phyloP scores from a whole-genome alignment of 2,329 filamentous ascomycete genomes.

The Penicillium sp. region DNA sequence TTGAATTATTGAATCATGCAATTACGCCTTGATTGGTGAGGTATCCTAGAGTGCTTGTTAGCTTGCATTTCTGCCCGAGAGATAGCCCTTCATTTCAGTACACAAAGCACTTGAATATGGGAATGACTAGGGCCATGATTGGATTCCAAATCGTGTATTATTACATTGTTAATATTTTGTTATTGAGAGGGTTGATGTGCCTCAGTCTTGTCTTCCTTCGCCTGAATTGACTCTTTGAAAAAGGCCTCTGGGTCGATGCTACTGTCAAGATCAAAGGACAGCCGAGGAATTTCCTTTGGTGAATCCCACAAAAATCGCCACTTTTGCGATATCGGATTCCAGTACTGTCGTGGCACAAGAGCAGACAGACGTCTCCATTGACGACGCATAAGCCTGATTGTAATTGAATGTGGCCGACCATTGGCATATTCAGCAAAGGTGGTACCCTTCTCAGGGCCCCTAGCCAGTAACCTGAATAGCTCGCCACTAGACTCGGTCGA shows the following conservation, averaged over 20 bases:
- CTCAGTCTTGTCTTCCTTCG: not conserved
- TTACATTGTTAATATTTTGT: not conserved
- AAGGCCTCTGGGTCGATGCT: constrained; percentile 8
- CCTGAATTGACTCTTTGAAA: constrained; percentile 4
- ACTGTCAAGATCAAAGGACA: constrained; percentile 11
- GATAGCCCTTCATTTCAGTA: not conserved
- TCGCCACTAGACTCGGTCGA: constrained; percentile 2
- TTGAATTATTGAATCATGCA: not conserved
- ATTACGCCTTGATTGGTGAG: not conserved
- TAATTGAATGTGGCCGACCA: constrained; percentile 42
- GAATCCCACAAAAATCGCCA: constrained; percentile 32
- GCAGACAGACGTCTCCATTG: constrained; percentile 38
- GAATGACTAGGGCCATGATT: not conserved
- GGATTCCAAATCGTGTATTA: not conserved
- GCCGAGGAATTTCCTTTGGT: constrained; percentile 13
- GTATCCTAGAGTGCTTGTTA: not conserved
- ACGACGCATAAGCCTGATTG: constrained; percentile 38
- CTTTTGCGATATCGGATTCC: constrained; percentile 21
- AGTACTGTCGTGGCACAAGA: constrained; percentile 31
- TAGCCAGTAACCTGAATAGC: constrained; percentile 31
- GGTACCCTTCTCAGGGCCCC: constrained; percentile 36
- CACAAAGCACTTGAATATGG: not conserved
- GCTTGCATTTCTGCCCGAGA: not conserved
- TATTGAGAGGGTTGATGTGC: not conserved
- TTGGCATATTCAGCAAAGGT: constrained; percentile 33